These are phyloP conservation scores for Leishmania tarentolae DNA, from an alignment of 208 protist genomes.

Conservation along the genomic window DNA sequence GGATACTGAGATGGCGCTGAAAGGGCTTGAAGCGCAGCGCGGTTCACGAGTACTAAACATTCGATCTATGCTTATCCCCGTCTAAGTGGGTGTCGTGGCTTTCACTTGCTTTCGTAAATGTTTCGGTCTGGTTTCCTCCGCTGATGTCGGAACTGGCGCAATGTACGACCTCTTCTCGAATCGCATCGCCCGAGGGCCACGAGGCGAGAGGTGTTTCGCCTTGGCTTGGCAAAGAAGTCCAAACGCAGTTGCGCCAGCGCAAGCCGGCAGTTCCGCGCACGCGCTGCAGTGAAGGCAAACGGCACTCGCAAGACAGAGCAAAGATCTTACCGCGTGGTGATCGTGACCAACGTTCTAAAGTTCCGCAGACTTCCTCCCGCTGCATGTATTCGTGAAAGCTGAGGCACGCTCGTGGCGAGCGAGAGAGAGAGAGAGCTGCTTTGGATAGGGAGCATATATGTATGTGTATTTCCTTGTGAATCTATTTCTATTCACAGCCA, in stretches of 20 bases:
- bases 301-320: neutral
- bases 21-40: slow-evolving; percentile 8
- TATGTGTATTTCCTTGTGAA: neutral
- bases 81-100: neutral
- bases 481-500: neutral
- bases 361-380: neutral
- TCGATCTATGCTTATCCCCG: neutral
- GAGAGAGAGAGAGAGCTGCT: neutral
- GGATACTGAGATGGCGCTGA: slow-evolving; percentile 22
- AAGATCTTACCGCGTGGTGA: neutral
- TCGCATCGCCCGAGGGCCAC: neutral
- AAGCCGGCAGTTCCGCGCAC: neutral
- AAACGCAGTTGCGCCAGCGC: neutral
- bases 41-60: neutral
- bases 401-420: neutral
- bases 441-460: neutral
- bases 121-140: neutral
- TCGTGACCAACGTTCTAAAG: neutral
- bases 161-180: neutral
- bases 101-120: neutral
- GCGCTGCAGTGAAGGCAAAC: neutral
- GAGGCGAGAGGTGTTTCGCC: neutral
- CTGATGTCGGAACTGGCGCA: neutral
- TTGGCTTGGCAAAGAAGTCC: neutral
- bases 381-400: neutral